phyloP scores from a whole-genome alignment of 2,329 filamentous ascomycete species.

The Talaromyces sp. region DNA sequence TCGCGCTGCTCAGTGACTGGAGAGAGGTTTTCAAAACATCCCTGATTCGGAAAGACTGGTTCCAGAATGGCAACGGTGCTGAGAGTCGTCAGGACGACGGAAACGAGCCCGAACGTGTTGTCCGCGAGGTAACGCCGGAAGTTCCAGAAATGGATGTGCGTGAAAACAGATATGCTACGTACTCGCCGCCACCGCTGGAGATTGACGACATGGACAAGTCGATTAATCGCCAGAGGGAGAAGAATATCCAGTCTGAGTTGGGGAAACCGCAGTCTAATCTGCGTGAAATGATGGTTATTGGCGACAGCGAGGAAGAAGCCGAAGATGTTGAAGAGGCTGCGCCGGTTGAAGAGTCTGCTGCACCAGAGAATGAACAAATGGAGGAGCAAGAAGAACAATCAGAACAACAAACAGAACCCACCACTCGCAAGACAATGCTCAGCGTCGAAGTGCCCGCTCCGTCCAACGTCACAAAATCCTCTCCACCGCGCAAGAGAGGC shows the following conservation, averaged over 20 bases:
- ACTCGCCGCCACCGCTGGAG: slow-evolving; percentile 10
- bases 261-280: background rate
- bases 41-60: slow-evolving; percentile 24
- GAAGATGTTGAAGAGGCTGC: background rate
- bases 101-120: background rate
- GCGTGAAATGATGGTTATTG: background rate
- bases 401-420: slow-evolving; percentile 2
- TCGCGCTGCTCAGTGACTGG: slow-evolving; percentile 43
- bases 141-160: background rate
- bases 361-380: background rate
- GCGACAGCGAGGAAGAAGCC: slow-evolving; percentile 4
- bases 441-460: slow-evolving; percentile 10
- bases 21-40: slow-evolving; percentile 37
- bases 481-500: slow-evolving; percentile 5
- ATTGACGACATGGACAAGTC: slow-evolving; percentile 10
- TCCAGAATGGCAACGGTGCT: background rate
- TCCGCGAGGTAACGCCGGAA: background rate
- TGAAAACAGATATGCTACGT: slow-evolving; percentile 1
- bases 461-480: background rate
- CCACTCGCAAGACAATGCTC: background rate
- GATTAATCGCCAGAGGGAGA: slow-evolving; percentile 5
- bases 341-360: too few relatives aligned
- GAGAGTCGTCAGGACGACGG: background rate
- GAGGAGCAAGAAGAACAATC: background rate
- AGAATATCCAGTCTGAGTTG: background rate